Evolutionary conservation across 139 green algal genomes (phyloP).

Genomic region (Chlamydomonas sphaeroides): DNA sequence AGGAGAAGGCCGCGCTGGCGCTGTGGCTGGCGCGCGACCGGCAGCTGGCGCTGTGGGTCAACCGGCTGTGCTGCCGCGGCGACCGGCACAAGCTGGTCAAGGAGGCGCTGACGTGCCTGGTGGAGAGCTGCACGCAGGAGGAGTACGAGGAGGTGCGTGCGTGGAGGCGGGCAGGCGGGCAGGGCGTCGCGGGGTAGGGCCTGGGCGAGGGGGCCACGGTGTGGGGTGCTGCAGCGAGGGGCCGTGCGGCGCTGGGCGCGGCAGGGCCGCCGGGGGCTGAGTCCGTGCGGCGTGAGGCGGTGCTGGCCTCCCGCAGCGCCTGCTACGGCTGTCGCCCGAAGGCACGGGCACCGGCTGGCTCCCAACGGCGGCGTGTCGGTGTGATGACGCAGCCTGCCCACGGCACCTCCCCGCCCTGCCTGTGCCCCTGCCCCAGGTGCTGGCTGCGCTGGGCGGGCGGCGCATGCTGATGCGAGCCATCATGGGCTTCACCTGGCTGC

Average conservation of each 20-base stretch:
- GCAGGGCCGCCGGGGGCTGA: too few relatives aligned
- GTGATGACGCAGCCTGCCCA: too few relatives aligned
- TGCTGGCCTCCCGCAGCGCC: not conserved
- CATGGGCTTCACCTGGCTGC: constrained; percentile 42
- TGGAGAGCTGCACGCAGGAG: constrained; percentile 57
- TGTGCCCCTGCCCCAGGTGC: too few relatives aligned
- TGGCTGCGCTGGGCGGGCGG: constrained; percentile 36
- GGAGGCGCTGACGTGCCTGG: constrained; percentile 67
- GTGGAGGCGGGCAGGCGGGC: not conserved
- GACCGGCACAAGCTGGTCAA: constrained; percentile 65
- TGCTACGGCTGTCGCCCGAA: not conserved
- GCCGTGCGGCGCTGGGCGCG: too few relatives aligned
- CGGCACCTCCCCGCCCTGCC: too few relatives aligned
- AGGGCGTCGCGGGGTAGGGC: too few relatives aligned
- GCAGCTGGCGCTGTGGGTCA: not conserved
- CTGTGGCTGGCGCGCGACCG: not conserved
- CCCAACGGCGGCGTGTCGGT: too few relatives aligned
- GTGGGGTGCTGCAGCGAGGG: too few relatives aligned
- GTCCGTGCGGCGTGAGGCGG: too few relatives aligned
- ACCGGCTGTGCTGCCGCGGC: not conserved
- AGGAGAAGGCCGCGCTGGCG: not conserved
- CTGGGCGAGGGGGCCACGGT: too few relatives aligned
- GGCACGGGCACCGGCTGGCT: too few relatives aligned
- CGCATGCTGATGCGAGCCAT: constrained; percentile 16
- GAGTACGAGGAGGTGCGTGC: constrained; percentile 46